Conservation (phyloP, 2,329 filamentous ascomycete species). For the Xylaria sp. region DNA sequence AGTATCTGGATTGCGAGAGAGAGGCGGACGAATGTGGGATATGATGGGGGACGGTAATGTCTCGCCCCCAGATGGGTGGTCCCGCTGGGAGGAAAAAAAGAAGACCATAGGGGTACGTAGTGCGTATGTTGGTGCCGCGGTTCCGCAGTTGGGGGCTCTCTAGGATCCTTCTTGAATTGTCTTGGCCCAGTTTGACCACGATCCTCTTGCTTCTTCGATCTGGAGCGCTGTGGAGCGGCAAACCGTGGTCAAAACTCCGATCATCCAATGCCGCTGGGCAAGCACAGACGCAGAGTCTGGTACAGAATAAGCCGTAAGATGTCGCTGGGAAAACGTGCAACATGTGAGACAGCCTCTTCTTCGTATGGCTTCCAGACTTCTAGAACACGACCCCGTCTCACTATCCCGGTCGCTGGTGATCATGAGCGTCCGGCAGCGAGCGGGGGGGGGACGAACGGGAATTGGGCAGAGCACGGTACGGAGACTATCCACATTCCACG, state of each 20-base stretch:
- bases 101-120: no score
- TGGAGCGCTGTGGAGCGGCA: background rate
- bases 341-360: background rate
- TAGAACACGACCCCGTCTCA: background rate
- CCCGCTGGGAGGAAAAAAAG: conserved; percentile 7
- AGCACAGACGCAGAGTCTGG: background rate
- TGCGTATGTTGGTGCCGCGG: conserved; percentile 17
- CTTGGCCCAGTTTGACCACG: conserved; percentile 21
- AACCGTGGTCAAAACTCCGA: background rate
- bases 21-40: conserved; percentile 8
- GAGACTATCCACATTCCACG: background rate
- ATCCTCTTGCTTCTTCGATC: background rate
- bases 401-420: background rate
- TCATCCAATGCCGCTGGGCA: background rate
- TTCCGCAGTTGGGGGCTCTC: conserved; percentile 22
- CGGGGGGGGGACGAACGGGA: no score
- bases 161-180: conserved; percentile 25
- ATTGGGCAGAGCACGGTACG: background rate
- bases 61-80: conserved; percentile 14
- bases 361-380: background rate
- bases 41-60: conserved; percentile 7
- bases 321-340: background rate
- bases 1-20: conserved; percentile 8
- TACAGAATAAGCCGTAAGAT: background rate
- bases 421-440: background rate